phyloP scores from a whole-genome alignment of 2,329 filamentous ascomycete genomes.

The Cladobotryum protrusum region DNA sequence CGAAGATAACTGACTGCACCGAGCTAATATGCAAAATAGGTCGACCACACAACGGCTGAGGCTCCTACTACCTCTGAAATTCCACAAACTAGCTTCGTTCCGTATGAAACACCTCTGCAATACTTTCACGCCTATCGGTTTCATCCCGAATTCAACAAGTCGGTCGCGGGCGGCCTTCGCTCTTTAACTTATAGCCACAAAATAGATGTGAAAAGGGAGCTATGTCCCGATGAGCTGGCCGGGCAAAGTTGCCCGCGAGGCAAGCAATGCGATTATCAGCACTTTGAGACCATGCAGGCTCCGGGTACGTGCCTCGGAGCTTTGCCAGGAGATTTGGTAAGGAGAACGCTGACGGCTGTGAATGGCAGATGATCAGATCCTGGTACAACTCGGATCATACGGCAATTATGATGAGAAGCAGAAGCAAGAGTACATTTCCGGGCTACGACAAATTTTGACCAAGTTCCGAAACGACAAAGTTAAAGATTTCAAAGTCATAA shows the following conservation, averaged over 20 bases:
- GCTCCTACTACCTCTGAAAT: conserved; percentile 3
- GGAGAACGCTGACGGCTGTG: conserved; percentile 43
- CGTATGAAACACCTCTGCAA: conserved; percentile 78
- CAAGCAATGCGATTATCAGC: conserved; percentile 65
- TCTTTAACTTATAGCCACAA: conserved; percentile 92
- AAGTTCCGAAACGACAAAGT: conserved; percentile 53
- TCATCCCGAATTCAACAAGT: conserved; percentile 66
- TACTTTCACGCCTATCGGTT: conserved; percentile 86
- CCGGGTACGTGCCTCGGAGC: conserved; percentile 29
- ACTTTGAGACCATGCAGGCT: conserved; percentile 52
- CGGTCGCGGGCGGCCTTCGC: conserved; percentile 69
- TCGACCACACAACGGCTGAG: conserved; percentile 9
- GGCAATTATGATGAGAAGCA: conserved; percentile 58
- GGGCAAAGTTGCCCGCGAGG: conserved; percentile 67
- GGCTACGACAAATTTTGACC: conserved; percentile 55
- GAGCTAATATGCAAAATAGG: conserved; percentile 19
- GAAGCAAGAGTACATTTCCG: conserved; percentile 55
- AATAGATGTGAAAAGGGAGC: conserved; percentile 66
- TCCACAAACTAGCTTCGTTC: conserved; percentile 29
- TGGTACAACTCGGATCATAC: conserved; percentile 63
- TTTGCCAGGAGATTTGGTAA: conserved; percentile 16
- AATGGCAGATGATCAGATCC: conserved; percentile 62
- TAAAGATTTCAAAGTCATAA: conserved; percentile 61
- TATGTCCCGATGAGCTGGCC: conserved; percentile 72
- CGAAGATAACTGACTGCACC: not conserved